Conservation (phyloP, 2,329 filamentous ascomycete genomes). For the Colletotrichum abscissum region DNA sequence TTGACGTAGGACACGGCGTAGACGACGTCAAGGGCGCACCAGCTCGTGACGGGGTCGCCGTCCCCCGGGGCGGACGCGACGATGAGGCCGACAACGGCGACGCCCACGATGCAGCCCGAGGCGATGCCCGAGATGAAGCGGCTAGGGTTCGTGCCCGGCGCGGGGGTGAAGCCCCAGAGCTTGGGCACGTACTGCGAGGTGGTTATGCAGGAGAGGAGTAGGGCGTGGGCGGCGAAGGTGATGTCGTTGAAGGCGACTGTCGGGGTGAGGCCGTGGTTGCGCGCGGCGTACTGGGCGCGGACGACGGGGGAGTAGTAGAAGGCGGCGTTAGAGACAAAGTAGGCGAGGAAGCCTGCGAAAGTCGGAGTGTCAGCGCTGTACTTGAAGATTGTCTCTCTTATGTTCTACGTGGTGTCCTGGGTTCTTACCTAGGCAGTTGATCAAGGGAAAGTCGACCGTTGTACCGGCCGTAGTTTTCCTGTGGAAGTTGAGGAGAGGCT, state of each 20-base stretch:
- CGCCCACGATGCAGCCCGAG: slow-evolving; percentile 73
- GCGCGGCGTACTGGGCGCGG: slow-evolving; percentile 83
- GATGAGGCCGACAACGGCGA: slow-evolving; percentile 62
- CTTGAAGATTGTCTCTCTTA: neutral
- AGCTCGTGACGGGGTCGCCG: slow-evolving; percentile 56
- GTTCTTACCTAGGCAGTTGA: slow-evolving; percentile 71
- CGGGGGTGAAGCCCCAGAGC: slow-evolving; percentile 81
- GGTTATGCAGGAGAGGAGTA: slow-evolving; percentile 77
- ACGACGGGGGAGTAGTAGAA: slow-evolving; percentile 86
- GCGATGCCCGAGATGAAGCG: slow-evolving; percentile 75
- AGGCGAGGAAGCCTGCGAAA: slow-evolving; percentile 75
- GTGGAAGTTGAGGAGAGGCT: slow-evolving; percentile 82
- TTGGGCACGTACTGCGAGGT: slow-evolving; percentile 82
- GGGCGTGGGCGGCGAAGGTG: slow-evolving; percentile 85
- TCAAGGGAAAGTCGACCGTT: slow-evolving; percentile 86
- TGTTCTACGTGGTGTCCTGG: neutral
- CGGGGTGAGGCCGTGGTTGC: slow-evolving; percentile 80
- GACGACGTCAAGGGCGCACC: slow-evolving; percentile 72
- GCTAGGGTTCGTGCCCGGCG: slow-evolving; percentile 64
- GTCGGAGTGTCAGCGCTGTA: slow-evolving; percentile 12
- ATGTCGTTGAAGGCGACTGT: slow-evolving; percentile 93
- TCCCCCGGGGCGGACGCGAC: slow-evolving; percentile 52
- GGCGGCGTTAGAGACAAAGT: slow-evolving; percentile 77
- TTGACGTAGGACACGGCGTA: slow-evolving; percentile 88
- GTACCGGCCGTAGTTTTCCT: slow-evolving; percentile 84